Evolutionary conservation across 1,284 basidiomycete genomes (phyloP).

Genomic region (Fistulina hepatica): DNA sequence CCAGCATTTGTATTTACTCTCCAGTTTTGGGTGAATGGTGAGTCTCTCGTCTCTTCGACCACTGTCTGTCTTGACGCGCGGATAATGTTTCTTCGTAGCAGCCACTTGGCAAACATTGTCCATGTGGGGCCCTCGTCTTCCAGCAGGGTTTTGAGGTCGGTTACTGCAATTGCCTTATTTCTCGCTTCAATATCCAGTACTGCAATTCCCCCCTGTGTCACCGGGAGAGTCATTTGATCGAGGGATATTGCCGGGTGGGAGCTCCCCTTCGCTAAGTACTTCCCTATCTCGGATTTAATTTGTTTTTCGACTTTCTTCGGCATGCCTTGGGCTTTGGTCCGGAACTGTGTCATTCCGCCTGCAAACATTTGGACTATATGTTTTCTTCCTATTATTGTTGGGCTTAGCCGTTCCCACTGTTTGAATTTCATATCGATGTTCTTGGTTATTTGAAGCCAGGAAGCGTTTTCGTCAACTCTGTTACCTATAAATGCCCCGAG

Average conservation of each 20-base stretch:
- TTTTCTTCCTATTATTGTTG: constrained; percentile 12
- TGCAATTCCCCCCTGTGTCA: constrained; percentile 6
- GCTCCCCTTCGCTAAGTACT: constrained; percentile 6
- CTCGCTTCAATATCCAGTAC: constrained; percentile 11
- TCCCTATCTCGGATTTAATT: background rate
- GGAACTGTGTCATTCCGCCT: constrained; percentile 13
- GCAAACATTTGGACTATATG: constrained; percentile 13
- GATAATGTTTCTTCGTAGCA: constrained; percentile 14
- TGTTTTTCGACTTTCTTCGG: constrained; percentile 9
- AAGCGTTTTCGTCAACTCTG: constrained; percentile 3
- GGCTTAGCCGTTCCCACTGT: constrained; percentile 10
- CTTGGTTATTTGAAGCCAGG: constrained; percentile 13
- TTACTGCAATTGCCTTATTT: constrained; percentile 14
- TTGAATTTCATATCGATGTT: constrained; percentile 11
- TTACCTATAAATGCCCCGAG: constrained; percentile 19
- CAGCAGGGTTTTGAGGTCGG: constrained; percentile 12
- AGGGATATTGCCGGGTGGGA: constrained; percentile 1
- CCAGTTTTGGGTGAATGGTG: background rate
- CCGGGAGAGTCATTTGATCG: constrained; percentile 4
- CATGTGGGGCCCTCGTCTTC: constrained; percentile 14
- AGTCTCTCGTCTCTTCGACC: constrained; percentile 1
- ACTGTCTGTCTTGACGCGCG: background rate
- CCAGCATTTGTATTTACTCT: constrained; percentile 6
- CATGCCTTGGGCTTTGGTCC: constrained; percentile 19
- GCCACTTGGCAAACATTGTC: too few relatives aligned